Percentiles rank a stretch among this genome's conserved stretches.
Conservation (phyloP, 1,284 basidiomycete species). For the Ceratobasidium sp. region DNA sequence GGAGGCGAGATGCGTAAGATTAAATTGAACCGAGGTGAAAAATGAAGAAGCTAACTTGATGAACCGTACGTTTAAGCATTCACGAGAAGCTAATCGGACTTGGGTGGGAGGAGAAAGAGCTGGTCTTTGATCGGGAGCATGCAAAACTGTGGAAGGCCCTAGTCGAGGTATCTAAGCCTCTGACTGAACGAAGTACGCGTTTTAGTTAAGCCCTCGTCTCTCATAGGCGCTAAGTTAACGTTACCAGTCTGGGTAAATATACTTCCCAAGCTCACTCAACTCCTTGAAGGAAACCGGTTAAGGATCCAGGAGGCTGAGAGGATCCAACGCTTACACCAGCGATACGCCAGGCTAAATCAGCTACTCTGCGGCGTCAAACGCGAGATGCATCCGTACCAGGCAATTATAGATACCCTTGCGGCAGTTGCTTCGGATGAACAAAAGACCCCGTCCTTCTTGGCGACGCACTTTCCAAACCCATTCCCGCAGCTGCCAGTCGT, state of each 20-base stretch:
- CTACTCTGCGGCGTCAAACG: neutral
- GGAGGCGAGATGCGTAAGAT: constrained; percentile 1
- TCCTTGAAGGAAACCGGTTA: constrained; percentile 11
- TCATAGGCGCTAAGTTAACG: neutral
- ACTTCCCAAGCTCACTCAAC: neutral
- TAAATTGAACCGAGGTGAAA: neutral
- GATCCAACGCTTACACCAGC: neutral
- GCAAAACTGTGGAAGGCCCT: constrained; percentile 5
- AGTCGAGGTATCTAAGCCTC: constrained; percentile 19
- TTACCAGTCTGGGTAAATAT: constrained; percentile 10
- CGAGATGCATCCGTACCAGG: neutral
- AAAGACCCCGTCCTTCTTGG: neutral
- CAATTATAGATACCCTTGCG: neutral
- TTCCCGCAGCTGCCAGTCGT: neutral
- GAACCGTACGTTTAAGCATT: neutral
- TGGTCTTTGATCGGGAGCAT: neutral
- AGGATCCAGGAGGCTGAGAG: neutral
- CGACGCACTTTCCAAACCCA: neutral
- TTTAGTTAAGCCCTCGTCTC: no score
- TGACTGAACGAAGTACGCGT: constrained; percentile 14
- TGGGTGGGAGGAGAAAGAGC: neutral
- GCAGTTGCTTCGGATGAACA: neutral
- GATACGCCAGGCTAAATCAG: neutral
- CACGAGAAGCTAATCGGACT: neutral
- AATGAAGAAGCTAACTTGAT: neutral